Evolutionary conservation across 2,329 filamentous ascomycete species (phyloP).

Genomic region (Phyllosticta citriasiana): DNA sequence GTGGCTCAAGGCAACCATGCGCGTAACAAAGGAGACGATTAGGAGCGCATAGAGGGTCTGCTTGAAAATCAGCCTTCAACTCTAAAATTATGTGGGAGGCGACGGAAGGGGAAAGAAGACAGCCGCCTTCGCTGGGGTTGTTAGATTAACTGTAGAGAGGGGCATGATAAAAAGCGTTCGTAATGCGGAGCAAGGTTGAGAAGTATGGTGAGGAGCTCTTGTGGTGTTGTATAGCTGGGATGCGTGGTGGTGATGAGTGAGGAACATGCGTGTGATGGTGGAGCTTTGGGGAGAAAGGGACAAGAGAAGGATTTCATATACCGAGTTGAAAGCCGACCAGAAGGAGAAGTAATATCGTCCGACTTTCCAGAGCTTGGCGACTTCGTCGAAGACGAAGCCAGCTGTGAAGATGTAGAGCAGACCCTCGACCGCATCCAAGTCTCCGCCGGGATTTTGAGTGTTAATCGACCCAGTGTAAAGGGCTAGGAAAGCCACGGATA

Average conservation of each 20-base stretch:
- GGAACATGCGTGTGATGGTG: too few relatives aligned
- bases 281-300: too few relatives aligned
- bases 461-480: conserved; percentile 90
- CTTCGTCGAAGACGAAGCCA: conserved; percentile 82
- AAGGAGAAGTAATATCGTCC: conserved; percentile 86
- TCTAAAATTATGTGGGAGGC: too few relatives aligned
- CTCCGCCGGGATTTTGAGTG: conserved; percentile 76
- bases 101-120: too few relatives aligned
- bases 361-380: conserved; percentile 86
- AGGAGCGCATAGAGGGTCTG: conserved; percentile 69
- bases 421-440: conserved; percentile 74
- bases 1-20: conserved; percentile 67
- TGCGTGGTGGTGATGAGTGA: too few relatives aligned
- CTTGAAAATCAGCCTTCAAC: not conserved
- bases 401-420: conserved; percentile 84
- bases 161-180: too few relatives aligned
- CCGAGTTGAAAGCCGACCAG: conserved; percentile 85
- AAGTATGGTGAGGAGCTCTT: too few relatives aligned
- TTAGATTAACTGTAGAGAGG: too few relatives aligned
- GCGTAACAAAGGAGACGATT: conserved; percentile 65
- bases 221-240: too few relatives aligned
- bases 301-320: too few relatives aligned
- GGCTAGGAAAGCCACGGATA: conserved; percentile 72
- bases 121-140: too few relatives aligned
- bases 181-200: too few relatives aligned